Conservation (phyloP, 192 early-diverging fungal species). For the Gaertneriomyces semiglobifer region DNA sequence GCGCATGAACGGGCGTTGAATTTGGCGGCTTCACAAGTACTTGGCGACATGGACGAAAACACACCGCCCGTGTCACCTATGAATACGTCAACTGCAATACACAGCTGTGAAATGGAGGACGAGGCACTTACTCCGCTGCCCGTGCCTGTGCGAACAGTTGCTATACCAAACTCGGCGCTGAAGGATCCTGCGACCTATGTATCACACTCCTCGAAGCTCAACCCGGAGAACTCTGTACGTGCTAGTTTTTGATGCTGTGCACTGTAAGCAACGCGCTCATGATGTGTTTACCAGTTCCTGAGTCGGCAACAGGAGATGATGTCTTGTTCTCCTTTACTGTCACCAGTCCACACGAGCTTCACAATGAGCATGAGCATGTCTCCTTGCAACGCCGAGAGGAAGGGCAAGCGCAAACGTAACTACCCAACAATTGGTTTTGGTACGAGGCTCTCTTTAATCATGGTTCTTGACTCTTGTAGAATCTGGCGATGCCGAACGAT, state of each 20-base stretch:
- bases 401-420: conserved; percentile 40
- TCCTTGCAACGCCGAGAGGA: conserved; percentile 20
- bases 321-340: conserved; percentile 32
- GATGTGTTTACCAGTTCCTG: not conserved
- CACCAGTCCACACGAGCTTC: conserved; percentile 29
- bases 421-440: not conserved
- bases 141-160: conserved; percentile 27
- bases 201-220: conserved; percentile 37
- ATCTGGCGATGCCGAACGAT: conserved; percentile 32
- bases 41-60: too few species aligned
- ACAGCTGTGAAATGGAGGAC: too few species aligned
- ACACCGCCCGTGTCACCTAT: too few species aligned
- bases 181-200: conserved; percentile 44
- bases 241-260: not conserved
- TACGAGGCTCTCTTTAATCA: too few species aligned
- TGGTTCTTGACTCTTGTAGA: not conserved
- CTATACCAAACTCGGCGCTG: conserved; percentile 32
- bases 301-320: conserved; percentile 21
- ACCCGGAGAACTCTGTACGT: conserved; percentile 39
- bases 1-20: conserved; percentile 26
- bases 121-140: not conserved
- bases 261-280: too few species aligned
- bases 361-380: conserved; percentile 18
- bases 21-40: too few species aligned
- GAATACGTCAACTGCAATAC: too few species aligned